Percentiles rank a stretch among this genome's conserved stretches.
phyloP scores from a whole-genome alignment of 495 filamentous ascomycete species.

The Podospora anserina region DNA sequence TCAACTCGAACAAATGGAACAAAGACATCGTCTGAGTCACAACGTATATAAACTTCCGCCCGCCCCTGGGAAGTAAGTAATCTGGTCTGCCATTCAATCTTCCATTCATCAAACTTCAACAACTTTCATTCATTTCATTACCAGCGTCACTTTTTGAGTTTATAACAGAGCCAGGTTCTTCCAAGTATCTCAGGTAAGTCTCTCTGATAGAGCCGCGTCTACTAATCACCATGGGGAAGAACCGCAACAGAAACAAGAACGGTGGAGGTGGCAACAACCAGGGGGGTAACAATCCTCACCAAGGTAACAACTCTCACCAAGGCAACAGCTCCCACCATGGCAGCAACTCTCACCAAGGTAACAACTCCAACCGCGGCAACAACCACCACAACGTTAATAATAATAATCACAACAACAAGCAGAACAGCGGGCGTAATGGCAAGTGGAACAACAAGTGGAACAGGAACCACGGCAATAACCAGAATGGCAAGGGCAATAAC shows the following conservation, averaged over 20 bases:
- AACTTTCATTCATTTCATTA: background rate
- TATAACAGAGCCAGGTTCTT: background rate
- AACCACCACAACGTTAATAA: background rate
- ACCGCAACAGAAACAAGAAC: background rate
- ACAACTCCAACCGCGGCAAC: no score
- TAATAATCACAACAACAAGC: background rate
- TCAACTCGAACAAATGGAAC: background rate
- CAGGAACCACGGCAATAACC: conserved; percentile 10
- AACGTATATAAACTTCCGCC: background rate
- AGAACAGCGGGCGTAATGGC: background rate
- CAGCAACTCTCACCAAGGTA: no score
- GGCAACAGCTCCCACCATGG: no score
- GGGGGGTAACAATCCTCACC: background rate
- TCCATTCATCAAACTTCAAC: background rate
- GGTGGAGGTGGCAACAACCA: background rate
- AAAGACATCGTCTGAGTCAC: background rate
- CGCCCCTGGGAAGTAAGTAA: background rate
- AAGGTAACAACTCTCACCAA: background rate
- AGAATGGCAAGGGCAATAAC: conserved; percentile 10
- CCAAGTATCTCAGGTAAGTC: background rate
- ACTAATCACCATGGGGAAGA: background rate
- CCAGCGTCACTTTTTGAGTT: background rate
- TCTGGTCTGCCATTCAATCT: background rate
- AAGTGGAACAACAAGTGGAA: background rate
- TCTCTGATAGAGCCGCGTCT: background rate